Evolutionary conservation across 164 flowering plant species (phyloP), one percentile per base, ranked within the genome.

Genomic region (Hamamelis virginiana): DNA sequence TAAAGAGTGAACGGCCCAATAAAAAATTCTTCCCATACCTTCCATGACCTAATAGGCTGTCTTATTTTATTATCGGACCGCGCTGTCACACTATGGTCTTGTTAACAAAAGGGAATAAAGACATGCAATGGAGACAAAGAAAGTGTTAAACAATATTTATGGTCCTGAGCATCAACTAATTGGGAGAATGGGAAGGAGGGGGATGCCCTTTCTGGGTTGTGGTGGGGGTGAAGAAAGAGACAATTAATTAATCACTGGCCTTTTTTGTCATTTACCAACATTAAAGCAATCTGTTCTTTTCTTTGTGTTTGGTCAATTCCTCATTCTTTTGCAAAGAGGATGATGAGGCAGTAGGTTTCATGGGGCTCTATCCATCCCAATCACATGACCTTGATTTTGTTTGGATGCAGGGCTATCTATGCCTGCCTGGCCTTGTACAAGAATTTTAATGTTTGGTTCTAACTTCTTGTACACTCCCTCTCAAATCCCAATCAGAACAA

Each of bases 271-370:
- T 78, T 74, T 74, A 68, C 13, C 64, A 28, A 9, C 8, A 67
- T 69, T 62, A 68, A 76, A 71, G 65, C 44, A 45, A 22, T 58
- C 23, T 81, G 74, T 74, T 76, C 67, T 72, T 69, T 57, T 73
- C 76, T 71, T 62, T n/a, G 33, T 71, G 81, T 71, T 68, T 55
- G 72, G 79, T 75, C 81, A 44, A 73, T 78, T 75, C 48, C 18
- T 64, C 44, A 48, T 46, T 71, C 67, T 73, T 44, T 26, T 25
- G 8, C 50, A 8, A 9, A 1, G 2, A 25, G 27, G 14, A 23
- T 57, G 60, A 28, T 8, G 26, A 25, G 25, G 0, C 11, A 57
- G 25, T 25, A 16, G 10, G n/a, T 51, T n/a, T n/a, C 9, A 16
- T 51, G 19, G 55, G 55, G 18, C 11, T 46, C 16, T 46, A 15